Evolutionary conservation across 1,139 yeast species (phyloP).

Genomic region (Magnusiomyces magnusii): DNA sequence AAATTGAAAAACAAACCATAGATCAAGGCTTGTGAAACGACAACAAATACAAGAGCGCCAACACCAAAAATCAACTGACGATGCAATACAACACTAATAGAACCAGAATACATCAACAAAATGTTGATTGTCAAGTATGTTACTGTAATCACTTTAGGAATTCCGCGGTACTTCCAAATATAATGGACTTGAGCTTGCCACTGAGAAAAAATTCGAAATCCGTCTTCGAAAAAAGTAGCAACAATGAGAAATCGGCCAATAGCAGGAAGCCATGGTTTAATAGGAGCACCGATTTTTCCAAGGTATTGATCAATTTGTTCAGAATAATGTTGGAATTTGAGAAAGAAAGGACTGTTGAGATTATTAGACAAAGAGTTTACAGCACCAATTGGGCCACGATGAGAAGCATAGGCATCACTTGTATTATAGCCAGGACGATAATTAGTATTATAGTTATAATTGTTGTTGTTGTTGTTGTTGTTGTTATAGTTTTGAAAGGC

Average conservation of each 20-base stretch:
- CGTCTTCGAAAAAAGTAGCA: conserved; percentile 90
- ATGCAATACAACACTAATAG: conserved; percentile 64
- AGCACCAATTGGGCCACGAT: not conserved
- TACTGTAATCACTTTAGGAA: conserved; percentile 71
- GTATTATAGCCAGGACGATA: not conserved
- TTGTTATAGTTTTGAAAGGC: not conserved
- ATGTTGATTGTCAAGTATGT: conserved; percentile 59
- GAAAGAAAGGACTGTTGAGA: not conserved
- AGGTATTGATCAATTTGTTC: conserved; percentile 30
- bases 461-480: not conserved
- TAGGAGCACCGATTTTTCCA: conserved; percentile 34
- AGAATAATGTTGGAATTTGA: conserved; percentile 17
- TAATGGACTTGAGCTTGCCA: conserved; percentile 91
- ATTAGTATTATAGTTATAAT: too few relatives aligned
- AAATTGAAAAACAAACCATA: conserved; percentile 83
- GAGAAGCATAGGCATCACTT: not conserved
- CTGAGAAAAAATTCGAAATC: conserved; percentile 74
- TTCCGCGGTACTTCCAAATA: conserved; percentile 69
- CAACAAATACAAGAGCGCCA: conserved; percentile 60
- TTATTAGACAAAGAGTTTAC: not conserved
- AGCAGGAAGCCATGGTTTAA: conserved; percentile 50
- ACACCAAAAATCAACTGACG: conserved; percentile 69
- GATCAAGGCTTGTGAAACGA: conserved; percentile 75
- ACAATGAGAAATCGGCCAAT: conserved; percentile 87
- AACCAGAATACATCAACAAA: conserved; percentile 62